Base-by-base conservation (phyloP, 257 asterid species). In the Penstemon eatonii region DNA sequence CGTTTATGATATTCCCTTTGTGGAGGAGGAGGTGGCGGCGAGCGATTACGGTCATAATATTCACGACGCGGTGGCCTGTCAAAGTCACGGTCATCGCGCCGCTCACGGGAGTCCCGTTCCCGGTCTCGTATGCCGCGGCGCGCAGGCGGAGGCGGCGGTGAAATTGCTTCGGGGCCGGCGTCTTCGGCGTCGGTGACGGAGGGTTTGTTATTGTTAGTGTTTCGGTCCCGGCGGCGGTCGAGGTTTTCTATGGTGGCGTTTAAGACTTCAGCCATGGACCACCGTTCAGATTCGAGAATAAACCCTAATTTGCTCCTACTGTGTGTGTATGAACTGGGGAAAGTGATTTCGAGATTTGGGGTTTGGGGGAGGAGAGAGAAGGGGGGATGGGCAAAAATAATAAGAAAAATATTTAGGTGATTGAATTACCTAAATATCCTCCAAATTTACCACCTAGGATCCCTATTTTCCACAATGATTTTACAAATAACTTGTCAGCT, bases 11-110 rank as follows among this genome's bases (percentile, higher is more conserved):
- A 85, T 42, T 87, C 98, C 63, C 96, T 85, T 5, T 83, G 84
- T 7, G 91, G 80, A 38, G 86, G 92, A 5, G 85, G 96, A 5
- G 95, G 94, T 43, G 88, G 87, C 4, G 95, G 88, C 57, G 97
- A 88, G 33, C 97, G 85, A 53, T 88, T 85, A 47, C 97, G 87
- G 73, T 86, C 94, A 58, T 86, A 78, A 74, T 83, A 76, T 11
- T 88, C 94, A 12, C 95, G 80, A 7, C 83, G 74, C 45, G 87
- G 81, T 13, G 85, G 86, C 63, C 97, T 86, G 68, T 90, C 96
- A 40, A 70, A 80, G 66, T 90, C 96, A 39, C 97, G 81, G 63
- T 88, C 97, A 42, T 86, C 96, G 19, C 90, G 84, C 66, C 96
- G 79, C 55, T 91, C 97, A 8, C 96, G 57, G 12, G 89, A 74